Conservation (phyloP, 139 green algal species). For the Chlamydomonas eustigma region DNA sequence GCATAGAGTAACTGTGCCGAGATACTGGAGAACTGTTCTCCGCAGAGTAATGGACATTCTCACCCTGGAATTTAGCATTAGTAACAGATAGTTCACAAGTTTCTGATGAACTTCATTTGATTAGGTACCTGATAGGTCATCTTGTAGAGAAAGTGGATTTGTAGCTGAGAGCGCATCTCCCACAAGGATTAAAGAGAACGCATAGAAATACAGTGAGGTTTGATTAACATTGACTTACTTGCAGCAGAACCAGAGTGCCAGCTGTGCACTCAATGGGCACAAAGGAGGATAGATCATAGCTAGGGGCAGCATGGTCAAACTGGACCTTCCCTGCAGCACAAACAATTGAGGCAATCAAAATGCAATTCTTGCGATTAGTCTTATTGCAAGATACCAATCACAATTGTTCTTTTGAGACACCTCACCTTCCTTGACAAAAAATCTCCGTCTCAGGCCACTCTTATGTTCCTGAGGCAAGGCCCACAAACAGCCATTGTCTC, state of each 20-base stretch:
- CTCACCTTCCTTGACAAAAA: conserved; percentile 9
- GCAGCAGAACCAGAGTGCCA: conserved; percentile 83
- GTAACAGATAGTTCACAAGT: no score
- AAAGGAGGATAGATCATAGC: conserved; percentile 59
- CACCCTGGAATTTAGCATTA: conserved; percentile 12
- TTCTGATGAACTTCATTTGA: no score
- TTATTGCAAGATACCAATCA: neutral
- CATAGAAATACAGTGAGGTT: neutral
- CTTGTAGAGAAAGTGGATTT: neutral
- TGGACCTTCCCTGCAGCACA: conserved; percentile 9
- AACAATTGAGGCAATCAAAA: no score
- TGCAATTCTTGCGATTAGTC: no score
- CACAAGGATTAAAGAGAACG: conserved; percentile 7
- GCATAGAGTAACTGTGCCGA: conserved; percentile 78
- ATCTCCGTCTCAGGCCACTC: conserved; percentile 3
- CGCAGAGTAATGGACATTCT: conserved; percentile 17
- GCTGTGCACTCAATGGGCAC: conserved; percentile 68
- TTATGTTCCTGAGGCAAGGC: conserved; percentile 34
- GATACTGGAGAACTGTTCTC: conserved; percentile 28
- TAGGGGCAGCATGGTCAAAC: conserved; percentile 40
- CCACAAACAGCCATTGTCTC: conserved; percentile 93
- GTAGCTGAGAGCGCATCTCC: no score
- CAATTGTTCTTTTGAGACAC: neutral
- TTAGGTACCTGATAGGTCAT: neutral
- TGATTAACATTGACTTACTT: conserved; percentile 39